Percentiles rank a stretch among this genome's conserved stretches.
Evolutionary conservation across 2,329 filamentous ascomycete genomes (phyloP).

Genomic region (Cercospora sp.): DNA sequence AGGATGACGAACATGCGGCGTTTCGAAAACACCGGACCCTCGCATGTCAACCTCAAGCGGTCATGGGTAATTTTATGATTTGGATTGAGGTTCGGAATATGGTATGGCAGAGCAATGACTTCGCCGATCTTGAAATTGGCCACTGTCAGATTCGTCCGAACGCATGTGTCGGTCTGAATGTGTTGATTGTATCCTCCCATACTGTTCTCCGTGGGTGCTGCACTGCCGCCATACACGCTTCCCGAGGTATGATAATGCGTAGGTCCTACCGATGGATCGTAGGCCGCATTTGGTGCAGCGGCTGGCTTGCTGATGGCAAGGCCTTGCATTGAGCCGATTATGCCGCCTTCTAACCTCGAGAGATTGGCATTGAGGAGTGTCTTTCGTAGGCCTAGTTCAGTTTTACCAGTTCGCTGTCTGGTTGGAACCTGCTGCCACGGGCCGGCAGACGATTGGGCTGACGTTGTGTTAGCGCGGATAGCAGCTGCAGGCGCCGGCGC

Average conservation of each 20-base stretch:
- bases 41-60: not conserved
- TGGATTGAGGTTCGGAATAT: not conserved
- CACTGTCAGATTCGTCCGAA: not conserved
- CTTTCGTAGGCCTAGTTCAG: not conserved
- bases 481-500: not conserved
- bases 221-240: not conserved
- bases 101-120: not conserved
- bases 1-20: slow-evolving; percentile 16
- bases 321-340: not conserved
- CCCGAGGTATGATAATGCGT: not conserved
- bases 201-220: not conserved
- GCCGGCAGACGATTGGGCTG: not conserved
- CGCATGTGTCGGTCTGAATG: not conserved
- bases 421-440: not conserved
- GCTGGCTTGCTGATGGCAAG: not conserved
- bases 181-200: not conserved
- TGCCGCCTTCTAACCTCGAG: not conserved
- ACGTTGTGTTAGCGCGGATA: not conserved
- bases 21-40: slow-evolving; percentile 10
- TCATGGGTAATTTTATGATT: not conserved
- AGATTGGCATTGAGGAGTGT: not conserved
- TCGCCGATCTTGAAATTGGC: not conserved
- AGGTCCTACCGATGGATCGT: not conserved
- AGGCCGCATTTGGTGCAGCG: not conserved
- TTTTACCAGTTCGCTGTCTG: not conserved